These are phyloP conservation scores for Colletotrichum navitas DNA, from an alignment of 2,329 filamentous ascomycete species.

Conservation along the genomic window DNA sequence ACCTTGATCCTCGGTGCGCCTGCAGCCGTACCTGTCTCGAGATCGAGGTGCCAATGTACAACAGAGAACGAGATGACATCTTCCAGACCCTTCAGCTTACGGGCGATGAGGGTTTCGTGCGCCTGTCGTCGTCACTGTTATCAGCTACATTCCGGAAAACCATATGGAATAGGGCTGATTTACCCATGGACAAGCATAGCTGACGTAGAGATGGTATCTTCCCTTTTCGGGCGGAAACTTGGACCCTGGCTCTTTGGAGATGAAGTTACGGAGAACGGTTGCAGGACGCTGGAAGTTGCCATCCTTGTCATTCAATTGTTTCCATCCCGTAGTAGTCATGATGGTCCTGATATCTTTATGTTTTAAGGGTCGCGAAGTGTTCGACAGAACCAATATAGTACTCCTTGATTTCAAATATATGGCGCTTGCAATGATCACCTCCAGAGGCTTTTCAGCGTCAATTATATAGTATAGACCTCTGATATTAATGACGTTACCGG, in stretches of 20 bases:
- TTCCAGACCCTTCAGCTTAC: slow-evolving; percentile 92
- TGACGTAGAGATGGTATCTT: slow-evolving; percentile 94
- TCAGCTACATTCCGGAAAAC: background rate
- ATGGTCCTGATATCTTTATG: background rate
- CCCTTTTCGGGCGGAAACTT: slow-evolving; percentile 87
- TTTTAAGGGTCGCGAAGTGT: background rate
- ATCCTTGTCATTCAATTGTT: background rate
- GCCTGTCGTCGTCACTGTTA: slow-evolving; percentile 59
- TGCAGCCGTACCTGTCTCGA: slow-evolving; percentile 58
- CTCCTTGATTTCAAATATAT: too few species aligned
- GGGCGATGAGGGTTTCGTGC: slow-evolving; percentile 86
- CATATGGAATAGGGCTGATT: background rate
- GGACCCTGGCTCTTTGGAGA: slow-evolving; percentile 78
- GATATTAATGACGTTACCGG: background rate
- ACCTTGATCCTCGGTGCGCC: background rate
- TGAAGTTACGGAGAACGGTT: slow-evolving; percentile 73
- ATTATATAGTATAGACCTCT: background rate
- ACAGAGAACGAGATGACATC: slow-evolving; percentile 82
- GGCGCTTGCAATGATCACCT: too few species aligned
- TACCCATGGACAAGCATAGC: slow-evolving; percentile 93
- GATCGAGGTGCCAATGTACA: slow-evolving; percentile 91
- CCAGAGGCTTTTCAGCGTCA: background rate
- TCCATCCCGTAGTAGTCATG: background rate
- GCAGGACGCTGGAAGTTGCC: background rate
- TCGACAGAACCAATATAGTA: background rate